Conservation (phyloP, 2,329 filamentous ascomycete species). For the Aspergillus phoenicis region DNA sequence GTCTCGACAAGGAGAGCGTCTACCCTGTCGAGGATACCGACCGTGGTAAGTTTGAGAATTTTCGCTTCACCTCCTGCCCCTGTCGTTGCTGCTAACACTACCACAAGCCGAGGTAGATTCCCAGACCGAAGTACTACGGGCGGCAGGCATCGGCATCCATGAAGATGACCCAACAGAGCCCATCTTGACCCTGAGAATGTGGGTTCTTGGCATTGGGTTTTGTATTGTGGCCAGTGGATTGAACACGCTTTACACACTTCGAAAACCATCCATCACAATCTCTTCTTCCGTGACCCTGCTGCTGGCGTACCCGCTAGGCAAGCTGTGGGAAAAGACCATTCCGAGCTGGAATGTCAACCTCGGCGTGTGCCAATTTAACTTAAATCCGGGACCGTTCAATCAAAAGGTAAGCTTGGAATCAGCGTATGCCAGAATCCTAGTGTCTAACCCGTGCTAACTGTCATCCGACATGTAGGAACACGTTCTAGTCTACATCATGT, state of each 20-base stretch:
- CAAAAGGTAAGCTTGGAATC: constrained; percentile 23
- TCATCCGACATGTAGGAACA: constrained; percentile 22
- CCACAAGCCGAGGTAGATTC: not conserved
- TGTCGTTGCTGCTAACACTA: not conserved
- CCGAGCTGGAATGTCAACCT: constrained; percentile 25
- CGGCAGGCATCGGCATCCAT: constrained; percentile 53
- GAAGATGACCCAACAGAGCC: constrained; percentile 52
- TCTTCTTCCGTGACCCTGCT: constrained; percentile 24
- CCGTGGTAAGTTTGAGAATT: not conserved
- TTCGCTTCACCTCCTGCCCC: not conserved
- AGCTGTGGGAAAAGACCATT: constrained; percentile 29
- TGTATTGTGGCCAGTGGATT: constrained; percentile 20
- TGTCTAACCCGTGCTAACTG: not conserved
- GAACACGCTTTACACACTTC: constrained; percentile 23
- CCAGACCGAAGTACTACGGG: constrained; percentile 23
- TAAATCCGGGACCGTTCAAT: constrained; percentile 37
- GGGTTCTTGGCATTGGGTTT: constrained; percentile 19
- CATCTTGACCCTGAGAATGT: constrained; percentile 23
- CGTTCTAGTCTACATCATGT: constrained; percentile 32
- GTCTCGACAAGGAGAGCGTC: not conserved
- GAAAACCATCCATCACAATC: constrained; percentile 31
- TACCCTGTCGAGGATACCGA: not conserved
- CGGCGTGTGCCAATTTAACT: constrained; percentile 17
- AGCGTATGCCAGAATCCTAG: too few species aligned
- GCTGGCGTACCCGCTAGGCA: constrained; percentile 25